Evolutionary conservation across 352 stramenopile species (phyloP).

Genomic region (Globisporangium alternatum): DNA sequence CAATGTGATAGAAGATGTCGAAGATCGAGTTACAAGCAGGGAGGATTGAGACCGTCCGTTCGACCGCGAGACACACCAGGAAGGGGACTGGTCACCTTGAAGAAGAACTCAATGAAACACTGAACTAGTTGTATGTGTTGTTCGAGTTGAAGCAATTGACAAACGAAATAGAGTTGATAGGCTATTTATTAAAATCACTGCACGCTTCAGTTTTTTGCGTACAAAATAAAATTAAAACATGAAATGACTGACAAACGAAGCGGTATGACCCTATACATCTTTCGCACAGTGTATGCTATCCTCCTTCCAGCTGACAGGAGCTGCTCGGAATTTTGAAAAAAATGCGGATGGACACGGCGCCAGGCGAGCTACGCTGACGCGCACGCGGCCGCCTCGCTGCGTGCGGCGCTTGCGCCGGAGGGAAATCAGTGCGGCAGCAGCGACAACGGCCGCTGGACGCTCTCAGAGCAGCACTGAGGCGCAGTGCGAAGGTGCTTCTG

Average conservation of each 20-base stretch:
- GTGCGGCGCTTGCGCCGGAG: constrained; percentile 41
- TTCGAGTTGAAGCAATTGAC: background rate
- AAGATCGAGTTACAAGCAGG: background rate
- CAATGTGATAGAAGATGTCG: constrained; percentile 5
- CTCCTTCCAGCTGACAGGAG: background rate
- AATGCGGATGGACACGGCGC: constrained; percentile 51
- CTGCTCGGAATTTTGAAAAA: constrained; percentile 30
- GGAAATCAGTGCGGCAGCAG: constrained; percentile 27
- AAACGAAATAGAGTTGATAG: background rate
- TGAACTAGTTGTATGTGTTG: background rate
- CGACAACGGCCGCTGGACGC: constrained; percentile 17
- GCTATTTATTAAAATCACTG: background rate
- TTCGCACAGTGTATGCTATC: background rate
- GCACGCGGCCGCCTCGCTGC: constrained; percentile 35
- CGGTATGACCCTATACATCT: constrained; percentile 3
- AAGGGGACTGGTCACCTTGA: too few relatives aligned
- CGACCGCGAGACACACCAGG: too few relatives aligned
- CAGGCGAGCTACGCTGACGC: constrained; percentile 26
- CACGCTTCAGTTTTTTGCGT: too few relatives aligned
- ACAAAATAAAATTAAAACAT: too few relatives aligned
- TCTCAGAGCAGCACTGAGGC: constrained; percentile 8
- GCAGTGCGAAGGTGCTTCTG: constrained; percentile 27
- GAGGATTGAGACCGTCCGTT: background rate
- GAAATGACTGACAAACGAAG: constrained; percentile 6
- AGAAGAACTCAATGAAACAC: too few relatives aligned